A percentile compares a stretch with the other conserved stretches of the same genome.
Conservation (phyloP, 805 yeast species). For the Suhomyces canberraensis region DNA sequence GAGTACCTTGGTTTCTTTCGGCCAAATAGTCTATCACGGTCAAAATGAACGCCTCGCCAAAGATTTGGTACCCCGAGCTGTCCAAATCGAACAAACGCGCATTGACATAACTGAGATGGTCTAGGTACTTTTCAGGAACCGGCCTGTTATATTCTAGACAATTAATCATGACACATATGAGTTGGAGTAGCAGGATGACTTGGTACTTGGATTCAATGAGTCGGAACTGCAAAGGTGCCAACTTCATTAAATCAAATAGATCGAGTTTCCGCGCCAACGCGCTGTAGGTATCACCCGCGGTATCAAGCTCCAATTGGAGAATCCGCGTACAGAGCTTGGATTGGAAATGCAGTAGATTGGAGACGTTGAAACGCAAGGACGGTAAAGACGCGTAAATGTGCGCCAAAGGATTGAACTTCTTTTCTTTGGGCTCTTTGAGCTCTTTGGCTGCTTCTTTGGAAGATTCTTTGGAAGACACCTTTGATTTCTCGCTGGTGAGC, state of each 20-base stretch:
- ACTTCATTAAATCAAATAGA: slow-evolving; percentile 3
- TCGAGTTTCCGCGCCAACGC: slow-evolving; percentile 3
- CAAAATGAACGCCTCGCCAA: slow-evolving; percentile 18
- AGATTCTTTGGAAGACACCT: neutral
- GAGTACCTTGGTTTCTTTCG: neutral
- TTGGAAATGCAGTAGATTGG: slow-evolving; percentile 9
- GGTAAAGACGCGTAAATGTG: neutral
- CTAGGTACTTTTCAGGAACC: slow-evolving; percentile 10
- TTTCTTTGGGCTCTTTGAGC: neutral
- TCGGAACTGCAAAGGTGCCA: slow-evolving; percentile 5
- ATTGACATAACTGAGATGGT: slow-evolving; percentile 13
- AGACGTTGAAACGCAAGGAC: slow-evolving; percentile 4
- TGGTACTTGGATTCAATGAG: slow-evolving; percentile 14
- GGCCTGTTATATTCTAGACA: slow-evolving; percentile 12
- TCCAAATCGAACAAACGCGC: slow-evolving; percentile 17
- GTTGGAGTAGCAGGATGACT: slow-evolving; percentile 14
- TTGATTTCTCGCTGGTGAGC: neutral
- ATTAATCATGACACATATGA: slow-evolving; percentile 13
- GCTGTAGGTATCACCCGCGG: neutral
- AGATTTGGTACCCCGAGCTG: slow-evolving; percentile 9
- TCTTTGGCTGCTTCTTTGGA: neutral
- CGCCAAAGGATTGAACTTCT: neutral
- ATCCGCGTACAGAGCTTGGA: slow-evolving; percentile 10
- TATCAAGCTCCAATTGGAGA: slow-evolving; percentile 5
- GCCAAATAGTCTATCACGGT: slow-evolving; percentile 5